These are phyloP conservation scores for Cercospora canescens DNA, from an alignment of 2,329 filamentous ascomycete species.

Conservation along the genomic window DNA sequence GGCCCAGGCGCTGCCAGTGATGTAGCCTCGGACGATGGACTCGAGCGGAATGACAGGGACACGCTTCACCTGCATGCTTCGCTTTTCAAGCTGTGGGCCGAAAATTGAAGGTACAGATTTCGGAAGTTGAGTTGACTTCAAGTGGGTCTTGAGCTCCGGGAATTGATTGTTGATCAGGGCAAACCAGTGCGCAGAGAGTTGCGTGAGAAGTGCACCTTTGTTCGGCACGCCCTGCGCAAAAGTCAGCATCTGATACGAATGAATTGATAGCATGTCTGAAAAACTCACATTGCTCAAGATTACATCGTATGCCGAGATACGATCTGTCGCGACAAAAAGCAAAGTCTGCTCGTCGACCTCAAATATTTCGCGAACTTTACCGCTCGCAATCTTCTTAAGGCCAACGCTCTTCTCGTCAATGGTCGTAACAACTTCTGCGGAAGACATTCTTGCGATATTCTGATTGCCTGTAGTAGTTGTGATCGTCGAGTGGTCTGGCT, in stretches of 20 bases:
- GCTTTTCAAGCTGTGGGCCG: constrained; percentile 50
- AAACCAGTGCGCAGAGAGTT: constrained; percentile 71
- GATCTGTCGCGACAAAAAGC: constrained; percentile 82
- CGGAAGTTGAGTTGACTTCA: constrained; percentile 61
- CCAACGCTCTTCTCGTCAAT: constrained; percentile 23
- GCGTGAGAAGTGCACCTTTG: constrained; percentile 67
- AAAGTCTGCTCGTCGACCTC: constrained; percentile 68
- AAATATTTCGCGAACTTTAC: constrained; percentile 83
- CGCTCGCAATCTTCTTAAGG: constrained; percentile 55
- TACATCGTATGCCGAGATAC: constrained; percentile 94
- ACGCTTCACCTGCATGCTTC: constrained; percentile 76
- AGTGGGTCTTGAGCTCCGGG: constrained; percentile 63
- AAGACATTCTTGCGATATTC: constrained; percentile 4
- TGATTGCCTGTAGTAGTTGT: too few species aligned
- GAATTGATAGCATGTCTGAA: background rate
- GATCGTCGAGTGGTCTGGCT: background rate
- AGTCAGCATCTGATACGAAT: background rate
- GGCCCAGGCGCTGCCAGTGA: constrained; percentile 80
- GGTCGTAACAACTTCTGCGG: background rate
- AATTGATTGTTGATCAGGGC: constrained; percentile 57
- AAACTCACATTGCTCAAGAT: constrained; percentile 71
- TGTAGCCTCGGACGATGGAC: constrained; percentile 85
- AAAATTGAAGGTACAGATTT: constrained; percentile 42
- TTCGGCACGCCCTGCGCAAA: constrained; percentile 60
- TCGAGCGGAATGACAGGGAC: constrained; percentile 77